phyloP scores from a whole-genome alignment of 2,329 filamentous ascomycete species.

The Apiospora aurea region DNA sequence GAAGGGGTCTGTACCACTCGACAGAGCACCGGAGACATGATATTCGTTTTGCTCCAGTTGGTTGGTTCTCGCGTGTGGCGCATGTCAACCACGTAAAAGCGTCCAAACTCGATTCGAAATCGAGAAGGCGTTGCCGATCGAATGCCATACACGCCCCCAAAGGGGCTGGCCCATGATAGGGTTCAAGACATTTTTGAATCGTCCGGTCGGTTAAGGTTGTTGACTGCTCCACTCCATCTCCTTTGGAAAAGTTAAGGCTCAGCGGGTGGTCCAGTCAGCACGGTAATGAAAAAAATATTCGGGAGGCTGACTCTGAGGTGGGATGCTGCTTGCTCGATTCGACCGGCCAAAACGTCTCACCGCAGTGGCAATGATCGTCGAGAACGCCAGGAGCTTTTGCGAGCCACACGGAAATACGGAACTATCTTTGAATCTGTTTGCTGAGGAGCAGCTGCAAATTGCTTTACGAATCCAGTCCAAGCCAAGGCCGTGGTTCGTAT shows the following conservation, averaged over 20 bases:
- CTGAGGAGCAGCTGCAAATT: neutral
- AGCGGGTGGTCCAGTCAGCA: neutral
- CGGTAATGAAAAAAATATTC: neutral
- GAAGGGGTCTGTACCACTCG: neutral
- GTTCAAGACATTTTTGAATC: neutral
- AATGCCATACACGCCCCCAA: neutral
- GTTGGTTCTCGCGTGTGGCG: neutral
- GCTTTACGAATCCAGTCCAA: neutral
- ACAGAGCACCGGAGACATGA: constrained; percentile 2
- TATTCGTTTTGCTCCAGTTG: neutral
- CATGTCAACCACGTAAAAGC: neutral
- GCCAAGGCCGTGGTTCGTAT: too few relatives aligned
- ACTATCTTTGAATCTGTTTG: neutral
- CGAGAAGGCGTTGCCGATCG: neutral
- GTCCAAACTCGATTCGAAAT: neutral
- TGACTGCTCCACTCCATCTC: neutral
- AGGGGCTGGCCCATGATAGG: neutral
- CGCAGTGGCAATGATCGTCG: neutral
- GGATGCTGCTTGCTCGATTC: neutral
- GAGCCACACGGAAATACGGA: neutral
- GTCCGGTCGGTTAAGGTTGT: constrained; percentile 16
- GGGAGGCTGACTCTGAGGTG: neutral
- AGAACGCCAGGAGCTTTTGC: neutral
- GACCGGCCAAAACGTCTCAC: neutral
- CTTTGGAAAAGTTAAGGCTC: neutral